Conservation (phyloP, 441 rosid genomes). For the Daphne laureola region DNA sequence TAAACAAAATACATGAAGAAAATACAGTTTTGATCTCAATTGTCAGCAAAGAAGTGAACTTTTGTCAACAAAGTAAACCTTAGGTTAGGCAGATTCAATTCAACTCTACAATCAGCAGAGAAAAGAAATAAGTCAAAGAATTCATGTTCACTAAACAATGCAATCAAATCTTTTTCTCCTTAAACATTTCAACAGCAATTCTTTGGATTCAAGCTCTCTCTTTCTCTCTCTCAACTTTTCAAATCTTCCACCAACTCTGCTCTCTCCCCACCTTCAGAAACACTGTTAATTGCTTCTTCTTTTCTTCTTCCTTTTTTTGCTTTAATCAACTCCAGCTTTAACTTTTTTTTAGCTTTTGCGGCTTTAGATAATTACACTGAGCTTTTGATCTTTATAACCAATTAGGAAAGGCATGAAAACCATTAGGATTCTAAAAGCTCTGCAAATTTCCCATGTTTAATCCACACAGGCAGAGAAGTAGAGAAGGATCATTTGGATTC, state of each 20-base stretch:
- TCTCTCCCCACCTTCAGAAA: constrained; percentile 9
- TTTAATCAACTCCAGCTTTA: constrained; percentile 20
- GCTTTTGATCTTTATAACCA: constrained; percentile 5
- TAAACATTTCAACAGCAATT: constrained; percentile 11
- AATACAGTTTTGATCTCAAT: too few relatives aligned
- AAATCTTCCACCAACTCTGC: constrained; percentile 2
- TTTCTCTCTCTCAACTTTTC: constrained; percentile 1
- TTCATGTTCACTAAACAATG: constrained; percentile 1
- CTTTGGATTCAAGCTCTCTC: background rate
- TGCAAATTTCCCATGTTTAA: constrained; percentile 9
- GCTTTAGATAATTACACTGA: constrained; percentile 7
- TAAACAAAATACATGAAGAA: too few relatives aligned
- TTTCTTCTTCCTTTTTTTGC: background rate
- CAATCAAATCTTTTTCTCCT: background rate
- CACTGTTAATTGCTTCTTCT: constrained; percentile 14
- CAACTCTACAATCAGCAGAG: background rate
- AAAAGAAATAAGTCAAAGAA: background rate
- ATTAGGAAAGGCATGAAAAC: constrained; percentile 3
- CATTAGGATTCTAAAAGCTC: constrained; percentile 7
- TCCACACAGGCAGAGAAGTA: background rate
- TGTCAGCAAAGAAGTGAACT: too few relatives aligned
- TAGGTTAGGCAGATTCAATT: background rate
- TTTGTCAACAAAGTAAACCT: too few relatives aligned
- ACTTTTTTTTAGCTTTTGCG: background rate
- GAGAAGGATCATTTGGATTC: constrained; percentile 6